Conservation (phyloP, 208 protist species). For the Trypanosoma cruzi region DNA sequence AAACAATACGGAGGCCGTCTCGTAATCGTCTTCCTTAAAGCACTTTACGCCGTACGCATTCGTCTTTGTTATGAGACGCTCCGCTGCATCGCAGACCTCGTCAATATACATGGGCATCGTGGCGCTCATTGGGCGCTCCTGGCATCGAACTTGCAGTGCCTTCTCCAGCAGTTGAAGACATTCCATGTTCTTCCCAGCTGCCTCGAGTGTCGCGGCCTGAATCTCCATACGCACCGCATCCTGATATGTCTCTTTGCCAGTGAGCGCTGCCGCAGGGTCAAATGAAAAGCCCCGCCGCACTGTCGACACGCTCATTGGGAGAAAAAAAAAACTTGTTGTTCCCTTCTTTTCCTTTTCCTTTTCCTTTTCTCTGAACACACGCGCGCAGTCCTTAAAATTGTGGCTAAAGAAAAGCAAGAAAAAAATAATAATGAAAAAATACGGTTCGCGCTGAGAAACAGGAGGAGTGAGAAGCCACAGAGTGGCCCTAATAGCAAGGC, state of each 20-base stretch:
- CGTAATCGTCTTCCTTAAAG: slow-evolving; percentile 84
- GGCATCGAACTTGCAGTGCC: slow-evolving; percentile 73
- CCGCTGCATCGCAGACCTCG: slow-evolving; percentile 69
- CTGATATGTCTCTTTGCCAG: slow-evolving; percentile 56
- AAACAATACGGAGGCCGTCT: slow-evolving; percentile 51
- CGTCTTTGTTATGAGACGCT: slow-evolving; percentile 76
- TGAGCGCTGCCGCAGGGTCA: slow-evolving; percentile 24
- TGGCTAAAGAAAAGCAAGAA: no score
- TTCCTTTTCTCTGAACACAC: neutral
- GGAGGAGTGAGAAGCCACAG: neutral
- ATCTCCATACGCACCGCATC: slow-evolving; percentile 71
- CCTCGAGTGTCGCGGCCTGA: slow-evolving; percentile 53
- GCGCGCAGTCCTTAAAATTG: neutral
- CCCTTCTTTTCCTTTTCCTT: slow-evolving; percentile 1
- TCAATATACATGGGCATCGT: slow-evolving; percentile 3
- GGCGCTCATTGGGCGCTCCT: slow-evolving; percentile 17
- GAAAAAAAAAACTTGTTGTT: slow-evolving; percentile 10
- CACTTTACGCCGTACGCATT: slow-evolving; percentile 67
- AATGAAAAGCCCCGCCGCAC: neutral
- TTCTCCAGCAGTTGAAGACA: slow-evolving; percentile 80
- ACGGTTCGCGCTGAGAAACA: neutral
- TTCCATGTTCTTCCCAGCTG: slow-evolving; percentile 49
- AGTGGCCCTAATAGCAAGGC: neutral
- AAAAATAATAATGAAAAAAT: no score
- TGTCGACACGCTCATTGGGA: neutral